These are phyloP conservation scores for Boletus rubescentipes DNA, from an alignment of 768 basidiomycete genomes.

Conservation along the genomic window DNA sequence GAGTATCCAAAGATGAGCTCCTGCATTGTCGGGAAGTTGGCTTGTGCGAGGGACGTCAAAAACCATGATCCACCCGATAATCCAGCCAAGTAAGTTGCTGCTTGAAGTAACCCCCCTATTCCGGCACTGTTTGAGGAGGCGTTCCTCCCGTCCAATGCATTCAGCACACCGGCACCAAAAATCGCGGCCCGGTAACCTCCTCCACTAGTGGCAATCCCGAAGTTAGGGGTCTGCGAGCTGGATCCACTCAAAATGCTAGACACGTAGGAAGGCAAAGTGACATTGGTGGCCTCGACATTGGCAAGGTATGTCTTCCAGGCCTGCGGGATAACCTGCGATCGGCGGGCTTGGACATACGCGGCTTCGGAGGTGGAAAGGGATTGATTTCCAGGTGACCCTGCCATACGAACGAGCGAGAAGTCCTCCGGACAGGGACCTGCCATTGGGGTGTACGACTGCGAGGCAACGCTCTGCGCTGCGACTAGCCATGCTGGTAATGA, in stretches of 20 bases:
- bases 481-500: constrained; percentile 3
- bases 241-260: constrained; percentile 28
- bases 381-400: constrained; percentile 29
- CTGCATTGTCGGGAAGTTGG: constrained; percentile 40
- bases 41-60: constrained; percentile 40
- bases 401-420: constrained; percentile 32
- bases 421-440: constrained; percentile 18
- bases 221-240: constrained; percentile 29
- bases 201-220: constrained; percentile 54
- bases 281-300: constrained; percentile 33
- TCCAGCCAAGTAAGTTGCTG: constrained; percentile 51
- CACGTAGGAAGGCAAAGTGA: constrained; percentile 36
- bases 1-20: constrained; percentile 37
- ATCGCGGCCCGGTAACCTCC: constrained; percentile 58
- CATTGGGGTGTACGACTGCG: constrained; percentile 25
- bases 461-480: constrained; percentile 26
- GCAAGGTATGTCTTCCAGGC: constrained; percentile 42
- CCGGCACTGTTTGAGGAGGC: constrained; percentile 40
- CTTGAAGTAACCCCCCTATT: constrained; percentile 51
- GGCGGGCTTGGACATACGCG: constrained; percentile 37
- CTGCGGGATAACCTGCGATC: constrained; percentile 34
- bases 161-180: constrained; percentile 50
- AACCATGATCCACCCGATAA: constrained; percentile 47
- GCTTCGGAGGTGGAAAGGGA: constrained; percentile 36
- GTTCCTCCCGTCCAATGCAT: constrained; percentile 52